Evolutionary conservation across 1,139 yeast genomes (phyloP), one percentile per base, ranked within the genome.

Genomic region (Pneumocystis carinii): DNA sequence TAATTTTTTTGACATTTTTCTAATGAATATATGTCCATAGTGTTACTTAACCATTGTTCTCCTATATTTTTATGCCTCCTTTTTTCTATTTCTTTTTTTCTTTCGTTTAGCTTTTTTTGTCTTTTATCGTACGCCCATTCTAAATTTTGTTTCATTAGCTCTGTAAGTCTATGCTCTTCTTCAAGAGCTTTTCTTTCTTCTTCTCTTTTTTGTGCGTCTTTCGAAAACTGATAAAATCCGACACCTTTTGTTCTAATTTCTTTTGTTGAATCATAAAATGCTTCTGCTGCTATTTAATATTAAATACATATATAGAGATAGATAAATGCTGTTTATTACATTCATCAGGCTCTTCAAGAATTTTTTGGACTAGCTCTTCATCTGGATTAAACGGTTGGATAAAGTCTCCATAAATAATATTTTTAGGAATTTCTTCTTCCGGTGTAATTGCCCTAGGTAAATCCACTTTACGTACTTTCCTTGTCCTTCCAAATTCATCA

Each of bases 201-300:
- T 32, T 64, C 42, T 8, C 75, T 66, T 38, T 59, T 61, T 5
- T 64, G 65, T 10, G 63, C 67, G 60, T 71, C 70, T 35, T 67
- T 64, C 48, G 72, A 69, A 62, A 73, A 72, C 63, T 69, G 67
- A 61, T 68, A 73, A 64, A 71, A 73, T 19, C 75, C 75, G 2
- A 70, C 75, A 4, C 75, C 75, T 42, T 67, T 65, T 39, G 69
- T 70, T 14, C 75, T 67, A 10, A 67, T 61, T 62, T 73, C 75
- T 70, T 71, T 69, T 55, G 63, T 64, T 14, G 71, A 69, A 62
- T 72, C 73, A 64, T 70, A 73, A 64, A 72, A 75, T 17, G 59
- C 63, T 7, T 67, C 70, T 10, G 58, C 59, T 27, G 59, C 67
- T 41, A 39, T 35, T 3, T 24, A 48, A 48, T 48, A 24, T 48